These are phyloP conservation scores for Trametes sp. DNA, from an alignment of 1,284 basidiomycete species.

Conservation along the genomic window DNA sequence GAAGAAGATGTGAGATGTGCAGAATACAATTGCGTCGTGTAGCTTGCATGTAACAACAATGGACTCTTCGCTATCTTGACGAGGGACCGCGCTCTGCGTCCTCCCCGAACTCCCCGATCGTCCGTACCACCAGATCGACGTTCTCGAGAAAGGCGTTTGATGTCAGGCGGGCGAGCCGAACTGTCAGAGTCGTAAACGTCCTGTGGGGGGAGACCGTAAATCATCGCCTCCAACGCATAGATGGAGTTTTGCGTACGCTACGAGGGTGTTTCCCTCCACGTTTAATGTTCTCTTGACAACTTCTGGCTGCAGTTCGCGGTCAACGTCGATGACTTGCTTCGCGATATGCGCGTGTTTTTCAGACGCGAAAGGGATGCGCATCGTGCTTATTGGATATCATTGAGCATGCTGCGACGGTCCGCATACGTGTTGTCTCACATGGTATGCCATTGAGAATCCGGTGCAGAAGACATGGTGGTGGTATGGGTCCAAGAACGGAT, in stretches of 20 bases:
- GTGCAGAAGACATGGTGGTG: constrained; percentile 38
- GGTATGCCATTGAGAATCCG: constrained; percentile 39
- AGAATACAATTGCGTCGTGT: constrained; percentile 30
- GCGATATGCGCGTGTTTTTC: constrained; percentile 79
- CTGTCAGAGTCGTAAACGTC: constrained; percentile 77
- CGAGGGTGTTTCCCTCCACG: constrained; percentile 69
- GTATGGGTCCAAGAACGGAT: constrained; percentile 19
- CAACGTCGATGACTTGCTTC: constrained; percentile 84
- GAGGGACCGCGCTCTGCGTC: constrained; percentile 50
- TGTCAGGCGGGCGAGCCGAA: constrained; percentile 83
- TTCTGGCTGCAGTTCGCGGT: constrained; percentile 81
- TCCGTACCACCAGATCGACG: constrained; percentile 82
- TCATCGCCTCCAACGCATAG: constrained; percentile 2
- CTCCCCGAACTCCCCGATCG: constrained; percentile 80
- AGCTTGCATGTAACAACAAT: constrained; percentile 32
- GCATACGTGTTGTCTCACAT: constrained; percentile 33
- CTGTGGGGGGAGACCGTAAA: constrained; percentile 45
- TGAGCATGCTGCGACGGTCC: constrained; percentile 2
- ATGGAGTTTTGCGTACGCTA: constrained; percentile 63
- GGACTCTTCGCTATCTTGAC: constrained; percentile 22
- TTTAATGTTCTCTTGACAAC: constrained; percentile 76
- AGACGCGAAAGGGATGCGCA: constrained; percentile 81
- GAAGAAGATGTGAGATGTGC: constrained; percentile 21
- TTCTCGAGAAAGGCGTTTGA: constrained; percentile 89
- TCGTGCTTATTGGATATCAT: constrained; percentile 53